phyloP scores from a whole-genome alignment of 2,329 filamentous ascomycete species.

The Aspergillus uvarum region DNA sequence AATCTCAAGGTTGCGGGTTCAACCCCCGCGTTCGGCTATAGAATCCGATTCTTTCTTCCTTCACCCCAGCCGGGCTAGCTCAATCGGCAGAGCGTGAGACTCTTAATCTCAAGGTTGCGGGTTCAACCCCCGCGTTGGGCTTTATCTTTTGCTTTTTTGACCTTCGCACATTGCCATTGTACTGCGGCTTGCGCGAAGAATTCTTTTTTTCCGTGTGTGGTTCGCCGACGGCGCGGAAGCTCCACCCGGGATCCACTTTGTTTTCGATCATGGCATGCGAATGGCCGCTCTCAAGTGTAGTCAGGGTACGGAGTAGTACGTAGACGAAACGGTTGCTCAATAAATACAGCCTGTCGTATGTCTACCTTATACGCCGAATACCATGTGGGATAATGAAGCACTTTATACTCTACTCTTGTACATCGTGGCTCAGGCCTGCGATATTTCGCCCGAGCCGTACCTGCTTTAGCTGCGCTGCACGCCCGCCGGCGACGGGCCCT shows the following conservation, averaged over 20 bases:
- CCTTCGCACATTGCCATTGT: not conserved
- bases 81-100: conserved; percentile 54
- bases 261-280: too few species aligned
- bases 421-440: too few species aligned
- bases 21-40: conserved; percentile 46
- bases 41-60: too few species aligned
- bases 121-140: conserved; percentile 40
- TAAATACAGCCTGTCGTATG: too few species aligned
- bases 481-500: too few species aligned
- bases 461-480: too few species aligned
- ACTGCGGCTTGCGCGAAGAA: not conserved
- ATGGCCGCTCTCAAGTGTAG: not conserved
- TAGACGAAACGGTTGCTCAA: too few species aligned
- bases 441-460: too few species aligned
- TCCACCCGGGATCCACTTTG: not conserved
- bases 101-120: conserved; percentile 48
- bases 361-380: too few species aligned
- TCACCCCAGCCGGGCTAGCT: conserved; percentile 53
- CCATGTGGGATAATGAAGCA: too few species aligned
- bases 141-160: conserved; percentile 18
- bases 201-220: not conserved
- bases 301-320: too few species aligned
- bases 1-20: conserved; percentile 46
- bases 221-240: not conserved
- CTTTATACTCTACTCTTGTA: too few species aligned